Percentiles rank a stretch among this genome's conserved stretches.
Evolutionary conservation across 331 rosid species (phyloP).

Genomic region (Cydonia oblonga): DNA sequence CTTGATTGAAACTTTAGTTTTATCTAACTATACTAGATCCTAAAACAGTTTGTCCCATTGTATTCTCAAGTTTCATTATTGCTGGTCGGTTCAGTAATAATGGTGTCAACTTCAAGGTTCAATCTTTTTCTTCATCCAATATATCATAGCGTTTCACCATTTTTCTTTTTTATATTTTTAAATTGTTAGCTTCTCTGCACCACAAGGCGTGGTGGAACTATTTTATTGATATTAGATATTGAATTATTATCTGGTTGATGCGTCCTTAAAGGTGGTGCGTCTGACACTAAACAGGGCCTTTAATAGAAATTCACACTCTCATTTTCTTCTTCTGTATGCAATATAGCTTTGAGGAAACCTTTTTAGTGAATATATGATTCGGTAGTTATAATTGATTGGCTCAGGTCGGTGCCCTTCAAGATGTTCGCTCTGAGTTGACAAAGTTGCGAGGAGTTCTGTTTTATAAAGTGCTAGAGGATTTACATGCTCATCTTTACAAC

Average conservation of each 20-base stretch:
- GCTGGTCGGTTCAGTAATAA: background rate
- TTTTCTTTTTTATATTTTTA: background rate
- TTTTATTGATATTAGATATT: background rate
- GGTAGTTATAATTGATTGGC: conserved; percentile 18
- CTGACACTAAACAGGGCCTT: background rate
- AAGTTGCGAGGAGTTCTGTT: conserved; percentile 90
- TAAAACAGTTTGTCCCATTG: background rate
- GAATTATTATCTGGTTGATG: background rate
- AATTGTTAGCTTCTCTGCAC: background rate
- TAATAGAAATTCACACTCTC: background rate
- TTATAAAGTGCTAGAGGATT: conserved; percentile 82
- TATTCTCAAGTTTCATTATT: background rate
- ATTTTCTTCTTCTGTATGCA: background rate
- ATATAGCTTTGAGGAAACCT: background rate
- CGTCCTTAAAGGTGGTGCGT: background rate
- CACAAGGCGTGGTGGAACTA: background rate
- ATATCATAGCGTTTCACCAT: background rate
- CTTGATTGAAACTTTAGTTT: conserved; percentile 1
- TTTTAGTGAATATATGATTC: conserved; percentile 1
- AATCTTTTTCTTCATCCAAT: background rate
- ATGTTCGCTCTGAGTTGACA: conserved; percentile 90
- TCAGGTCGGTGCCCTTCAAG: conserved; percentile 99
- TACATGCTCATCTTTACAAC: conserved; percentile 90
- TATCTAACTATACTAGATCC: background rate
- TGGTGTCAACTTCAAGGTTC: background rate